Conservation (phyloP, 2,329 filamentous ascomycete genomes). For the Paraphaeosphaeria minitans region DNA sequence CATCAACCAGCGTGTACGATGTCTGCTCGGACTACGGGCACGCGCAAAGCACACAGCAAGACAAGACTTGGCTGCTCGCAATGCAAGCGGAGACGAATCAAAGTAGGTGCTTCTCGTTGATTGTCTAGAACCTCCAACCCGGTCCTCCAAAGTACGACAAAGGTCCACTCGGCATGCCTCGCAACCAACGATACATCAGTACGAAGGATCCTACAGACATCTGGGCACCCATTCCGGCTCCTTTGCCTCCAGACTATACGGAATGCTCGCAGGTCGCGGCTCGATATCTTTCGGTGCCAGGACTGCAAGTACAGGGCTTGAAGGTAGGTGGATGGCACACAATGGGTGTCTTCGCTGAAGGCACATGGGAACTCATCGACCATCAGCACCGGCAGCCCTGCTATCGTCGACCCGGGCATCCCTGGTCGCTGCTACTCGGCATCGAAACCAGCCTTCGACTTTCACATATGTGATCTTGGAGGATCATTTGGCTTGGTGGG, state of each 20-base stretch:
- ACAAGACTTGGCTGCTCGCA: slow-evolving; percentile 42
- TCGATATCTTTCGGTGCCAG: not conserved
- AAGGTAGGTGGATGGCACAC: not conserved
- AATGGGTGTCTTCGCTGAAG: not conserved
- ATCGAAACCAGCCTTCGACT: not conserved
- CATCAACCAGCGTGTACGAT: slow-evolving; percentile 1
- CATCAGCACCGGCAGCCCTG: not conserved
- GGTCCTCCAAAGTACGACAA: not conserved
- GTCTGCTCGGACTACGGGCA: slow-evolving; percentile 13
- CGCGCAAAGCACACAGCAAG: slow-evolving; percentile 43
- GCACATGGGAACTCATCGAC: not conserved
- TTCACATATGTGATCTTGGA: not conserved
- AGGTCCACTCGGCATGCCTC: not conserved
- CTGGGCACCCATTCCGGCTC: not conserved
- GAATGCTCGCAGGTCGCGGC: not conserved
- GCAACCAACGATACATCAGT: not conserved
- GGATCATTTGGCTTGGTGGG: not conserved
- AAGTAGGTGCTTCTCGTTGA: slow-evolving; percentile 23
- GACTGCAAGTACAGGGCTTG: not conserved
- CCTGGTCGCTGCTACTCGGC: not conserved
- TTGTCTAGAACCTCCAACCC: not conserved
- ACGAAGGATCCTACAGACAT: not conserved
- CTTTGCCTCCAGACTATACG: not conserved
- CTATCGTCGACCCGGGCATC: not conserved
- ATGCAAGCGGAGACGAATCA: slow-evolving; percentile 44